Evolutionary conservation across 2,329 filamentous ascomycete genomes (phyloP), one percentile per base, ranked within the genome.

Genomic region (Annulohypoxylon truncatum): DNA sequence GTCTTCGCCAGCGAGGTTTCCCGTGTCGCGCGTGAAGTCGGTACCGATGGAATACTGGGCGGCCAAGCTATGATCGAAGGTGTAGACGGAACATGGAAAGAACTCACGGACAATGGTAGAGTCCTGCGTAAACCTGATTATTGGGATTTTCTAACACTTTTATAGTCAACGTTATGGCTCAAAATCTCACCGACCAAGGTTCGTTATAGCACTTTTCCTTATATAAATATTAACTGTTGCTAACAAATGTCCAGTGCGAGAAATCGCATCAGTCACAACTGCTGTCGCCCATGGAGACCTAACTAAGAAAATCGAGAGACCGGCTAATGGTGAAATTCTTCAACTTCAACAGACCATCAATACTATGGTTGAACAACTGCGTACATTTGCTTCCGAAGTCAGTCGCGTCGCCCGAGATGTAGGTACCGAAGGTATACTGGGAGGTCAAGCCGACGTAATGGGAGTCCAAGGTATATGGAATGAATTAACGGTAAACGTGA

Each of bases 1-100:
- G 92, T 96, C 65, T 98, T 98, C 79, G 95, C 95, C 70, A 96
- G 93, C 79, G 94, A 98, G 82, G 95, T 98, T 75, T 97, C 95
- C 31, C 91, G 93, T 72, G 90, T 98, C 72, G 95, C 95, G 56
- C 92, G 93, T 78, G 95, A 98, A 80, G 95, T 98, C 83, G 95
- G 95, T 73, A 98, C 95, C 10, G 94, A 98, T 79, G 95, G 95
- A 76, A 91, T 96, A 68, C 89, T 98, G 42, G 95, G 95, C 74
- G 95, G 95, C 44, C 95, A 98, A 79, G 95, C 95, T 64, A 91
- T 94, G 78, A 95, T 98, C 67, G 92, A 94, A 71, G 95, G 94
- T 61, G 95, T 98, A 60, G 93, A 96, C 79, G 95, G 95, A 75
- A 97, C 96, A 66, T 98, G 95, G 95, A 97, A 97, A 77, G 95